Conservation (phyloP, 2,329 filamentous ascomycete genomes). For the Botrytis tulipae region DNA sequence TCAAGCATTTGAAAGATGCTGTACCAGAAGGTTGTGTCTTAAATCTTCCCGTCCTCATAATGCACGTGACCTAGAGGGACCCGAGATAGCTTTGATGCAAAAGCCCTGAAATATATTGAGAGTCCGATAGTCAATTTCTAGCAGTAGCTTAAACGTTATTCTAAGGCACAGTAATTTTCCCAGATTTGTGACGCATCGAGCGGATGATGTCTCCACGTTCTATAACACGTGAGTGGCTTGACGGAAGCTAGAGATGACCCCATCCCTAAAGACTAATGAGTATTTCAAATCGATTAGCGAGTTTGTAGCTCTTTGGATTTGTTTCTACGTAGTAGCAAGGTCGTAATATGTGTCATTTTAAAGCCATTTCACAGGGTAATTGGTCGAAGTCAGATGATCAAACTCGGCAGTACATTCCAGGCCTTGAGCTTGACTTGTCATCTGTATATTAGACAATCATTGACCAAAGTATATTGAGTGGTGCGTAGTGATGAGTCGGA, state of each 20-base stretch:
- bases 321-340: neutral
- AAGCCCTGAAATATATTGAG: neutral
- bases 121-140: too few species aligned
- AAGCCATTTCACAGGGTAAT: neutral
- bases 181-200: neutral
- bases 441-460: too few species aligned
- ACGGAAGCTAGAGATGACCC: neutral
- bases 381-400: neutral
- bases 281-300: neutral
- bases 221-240: neutral
- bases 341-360: neutral
- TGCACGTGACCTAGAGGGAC: neutral
- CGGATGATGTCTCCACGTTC: neutral
- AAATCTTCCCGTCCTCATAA: fast-evolving
- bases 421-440: neutral
- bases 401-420: neutral
- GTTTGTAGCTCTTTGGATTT: neutral
- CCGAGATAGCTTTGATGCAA: neutral
- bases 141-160: neutral
- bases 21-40: neutral
- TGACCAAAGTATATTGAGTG: neutral
- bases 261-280: neutral
- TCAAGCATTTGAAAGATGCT: neutral
- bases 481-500: neutral
- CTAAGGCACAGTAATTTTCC: too few species aligned